Base-by-base conservation (phyloP, 2,329 filamentous ascomycete species). In the Fusarium sulawesiense region DNA sequence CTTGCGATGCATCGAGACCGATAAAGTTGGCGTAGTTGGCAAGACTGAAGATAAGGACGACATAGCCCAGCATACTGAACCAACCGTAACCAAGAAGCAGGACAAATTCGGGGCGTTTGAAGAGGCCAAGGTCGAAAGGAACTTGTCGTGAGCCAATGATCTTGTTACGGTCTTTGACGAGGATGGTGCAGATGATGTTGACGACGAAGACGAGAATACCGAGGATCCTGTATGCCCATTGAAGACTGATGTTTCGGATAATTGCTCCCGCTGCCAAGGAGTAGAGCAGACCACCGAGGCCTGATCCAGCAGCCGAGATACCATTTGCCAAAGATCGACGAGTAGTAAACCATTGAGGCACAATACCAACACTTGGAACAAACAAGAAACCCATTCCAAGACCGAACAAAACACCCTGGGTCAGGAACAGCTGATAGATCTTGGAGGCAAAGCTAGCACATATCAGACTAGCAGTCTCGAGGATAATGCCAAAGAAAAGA, bases 381-480 rank as follows among this genome's bases (percentile, higher is more conserved):
- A 94, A 95, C 12, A 91, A 82, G 60, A 94, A 90, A 0, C 92
- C 92, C 86, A 95, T 91, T 5, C 92, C 92, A 23, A 91, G 78
- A n/a, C 93, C 93, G 67, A 95, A 94, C 56, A 89, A 87, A 4
- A 94, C 75, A 7, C 93, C 93, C 76, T 95, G 93, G 8, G 86
- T 87, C 1, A 95, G 84, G 60, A 94, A 89, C 1, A 96, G 84
- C 37, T 95, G 92, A 90, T 92, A 94, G 60, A 93, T 89, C 59
- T 87, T 75, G 18, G 77, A 82, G 1, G 91, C 87, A 72, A 93
- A 94, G 16, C 89, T 91, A 10, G 92, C 92, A 3, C 87, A 88
- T 46, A 94, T 86, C 64, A 94, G 85, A 23, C 88, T 89, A 11
- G 83, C 80, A 1, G 89, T 85, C 77, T 93, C 87, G 48, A 94